A percentile compares a stretch with the other conserved stretches of the same genome.
These are phyloP conservation scores for Trichaptum fuscoviolaceum DNA, from an alignment of 768 basidiomycete genomes.

Conservation along the genomic window DNA sequence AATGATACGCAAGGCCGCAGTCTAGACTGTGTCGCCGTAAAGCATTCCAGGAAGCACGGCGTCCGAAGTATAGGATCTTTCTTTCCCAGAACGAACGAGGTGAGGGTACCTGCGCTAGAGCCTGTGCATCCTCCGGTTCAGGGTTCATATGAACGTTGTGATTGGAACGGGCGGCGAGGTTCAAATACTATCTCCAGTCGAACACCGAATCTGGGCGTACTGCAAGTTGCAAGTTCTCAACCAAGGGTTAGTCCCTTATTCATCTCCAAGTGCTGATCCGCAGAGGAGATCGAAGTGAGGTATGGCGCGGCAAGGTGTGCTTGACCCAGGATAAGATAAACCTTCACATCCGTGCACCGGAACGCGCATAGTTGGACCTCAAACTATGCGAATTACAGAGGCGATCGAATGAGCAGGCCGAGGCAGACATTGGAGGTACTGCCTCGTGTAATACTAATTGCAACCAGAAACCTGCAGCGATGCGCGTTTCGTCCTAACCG, in stretches of 20 bases:
- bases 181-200: background rate
- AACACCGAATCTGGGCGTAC: background rate
- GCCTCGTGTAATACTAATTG: background rate
- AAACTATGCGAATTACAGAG: background rate
- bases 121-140: background rate
- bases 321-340: background rate
- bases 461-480: constrained; percentile 1
- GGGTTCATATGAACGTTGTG: background rate
- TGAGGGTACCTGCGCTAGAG: background rate
- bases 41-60: background rate
- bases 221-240: no score
- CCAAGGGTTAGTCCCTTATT: background rate
- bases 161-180: background rate
- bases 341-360: background rate
- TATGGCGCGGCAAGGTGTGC: background rate
- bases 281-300: background rate
- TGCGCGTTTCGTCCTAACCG: constrained; percentile 1
- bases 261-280: background rate
- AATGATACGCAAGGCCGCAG: background rate
- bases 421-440: background rate
- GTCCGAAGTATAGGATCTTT: background rate
- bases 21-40: background rate
- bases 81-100: background rate
- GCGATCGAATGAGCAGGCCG: background rate
- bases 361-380: background rate